Percentiles rank a stretch among this genome's conserved stretches.
phyloP scores from a whole-genome alignment of 1,284 basidiomycete genomes.

The Ceratobasidium sp. region DNA sequence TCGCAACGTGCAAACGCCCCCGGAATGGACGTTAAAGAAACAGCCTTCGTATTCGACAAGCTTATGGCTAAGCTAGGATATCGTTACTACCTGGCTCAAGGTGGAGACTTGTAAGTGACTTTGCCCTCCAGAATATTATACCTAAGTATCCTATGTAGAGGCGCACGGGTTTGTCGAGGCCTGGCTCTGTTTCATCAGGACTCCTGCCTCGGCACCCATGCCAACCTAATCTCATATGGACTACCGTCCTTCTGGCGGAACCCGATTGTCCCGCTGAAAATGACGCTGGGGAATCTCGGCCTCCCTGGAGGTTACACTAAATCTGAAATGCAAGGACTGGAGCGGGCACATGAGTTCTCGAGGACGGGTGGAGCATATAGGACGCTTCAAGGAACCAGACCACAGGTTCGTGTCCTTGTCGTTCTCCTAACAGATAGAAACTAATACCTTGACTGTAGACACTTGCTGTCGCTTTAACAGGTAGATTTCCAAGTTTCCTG shows the following conservation, averaged over 20 bases:
- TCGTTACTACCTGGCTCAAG: conserved; percentile 49
- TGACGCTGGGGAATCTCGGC: conserved; percentile 46
- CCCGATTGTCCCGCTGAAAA: conserved; percentile 45
- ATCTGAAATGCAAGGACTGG: conserved; percentile 48
- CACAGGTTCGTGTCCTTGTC: conserved; percentile 46
- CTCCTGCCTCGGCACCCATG: conserved; percentile 48
- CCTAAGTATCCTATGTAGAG: conserved; percentile 42
- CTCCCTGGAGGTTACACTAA: conserved; percentile 49
- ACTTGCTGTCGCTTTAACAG: conserved; percentile 49
- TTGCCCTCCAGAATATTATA: not conserved
- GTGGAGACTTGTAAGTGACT: conserved; percentile 50
- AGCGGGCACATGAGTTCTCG: conserved; percentile 25
- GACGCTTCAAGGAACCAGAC: conserved; percentile 48
- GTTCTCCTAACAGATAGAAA: no score
- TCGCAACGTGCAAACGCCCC: conserved; percentile 47
- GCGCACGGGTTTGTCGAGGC: conserved; percentile 47
- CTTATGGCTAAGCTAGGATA: conserved; percentile 50
- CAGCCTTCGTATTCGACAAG: conserved; percentile 48
- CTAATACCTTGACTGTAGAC: conserved; percentile 34
- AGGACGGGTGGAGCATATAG: conserved; percentile 43
- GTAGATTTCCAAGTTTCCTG: not conserved
- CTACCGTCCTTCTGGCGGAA: conserved; percentile 31
- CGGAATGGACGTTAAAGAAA: conserved; percentile 45
- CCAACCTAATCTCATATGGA: conserved; percentile 43
- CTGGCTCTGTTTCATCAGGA: conserved; percentile 48